Percentiles rank a stretch among this genome's conserved stretches.
phyloP scores from a whole-genome alignment of 441 rosid genomes.

The Syzygium malaccense region DNA sequence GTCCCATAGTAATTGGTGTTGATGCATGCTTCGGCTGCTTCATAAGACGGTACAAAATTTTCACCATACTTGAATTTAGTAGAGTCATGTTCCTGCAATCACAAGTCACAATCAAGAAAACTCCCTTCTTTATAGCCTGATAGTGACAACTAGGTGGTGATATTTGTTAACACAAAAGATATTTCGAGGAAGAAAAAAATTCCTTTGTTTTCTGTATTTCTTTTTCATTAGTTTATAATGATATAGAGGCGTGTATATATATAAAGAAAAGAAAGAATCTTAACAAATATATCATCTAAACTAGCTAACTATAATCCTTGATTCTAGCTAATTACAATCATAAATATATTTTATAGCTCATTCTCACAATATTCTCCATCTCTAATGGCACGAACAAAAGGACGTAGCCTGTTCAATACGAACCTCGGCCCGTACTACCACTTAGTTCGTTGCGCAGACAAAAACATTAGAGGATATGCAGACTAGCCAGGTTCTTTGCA shows the following conservation, averaged over 20 bases:
- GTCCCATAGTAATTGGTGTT: conserved; percentile 47
- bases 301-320: too few species aligned
- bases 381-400: not conserved
- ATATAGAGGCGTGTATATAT: too few species aligned
- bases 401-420: not conserved
- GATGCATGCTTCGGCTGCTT: conserved; percentile 33
- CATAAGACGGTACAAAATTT: conserved; percentile 22
- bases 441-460: not conserved
- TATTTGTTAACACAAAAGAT: too few species aligned
- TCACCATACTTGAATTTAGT: conserved; percentile 15
- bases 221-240: too few species aligned
- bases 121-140: not conserved
- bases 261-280: too few species aligned
- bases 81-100: conserved; percentile 13
- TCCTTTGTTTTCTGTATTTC: too few species aligned
- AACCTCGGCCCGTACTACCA: not conserved
- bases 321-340: too few species aligned
- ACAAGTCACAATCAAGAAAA: not conserved
- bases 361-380: not conserved
- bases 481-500: not conserved
- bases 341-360: too few species aligned
- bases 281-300: too few species aligned
- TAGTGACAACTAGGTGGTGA: not conserved
- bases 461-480: not conserved
- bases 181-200: too few species aligned